Base-by-base conservation (phyloP, 1,284 basidiomycete genomes). In the Xerocomus amazonicus region DNA sequence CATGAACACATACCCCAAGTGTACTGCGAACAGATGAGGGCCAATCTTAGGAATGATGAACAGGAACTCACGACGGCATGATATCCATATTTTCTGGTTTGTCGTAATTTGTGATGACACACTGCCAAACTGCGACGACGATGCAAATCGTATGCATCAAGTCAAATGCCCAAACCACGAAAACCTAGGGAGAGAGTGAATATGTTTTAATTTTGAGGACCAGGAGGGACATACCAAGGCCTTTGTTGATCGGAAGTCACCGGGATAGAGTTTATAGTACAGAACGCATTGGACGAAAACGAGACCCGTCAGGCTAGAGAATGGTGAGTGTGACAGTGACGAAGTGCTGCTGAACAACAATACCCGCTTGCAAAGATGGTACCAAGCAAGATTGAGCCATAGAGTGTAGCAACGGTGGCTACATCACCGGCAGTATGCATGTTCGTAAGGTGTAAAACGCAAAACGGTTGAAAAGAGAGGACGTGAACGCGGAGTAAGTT, bases 181-280 rank as follows among this genome's bases (percentile, higher is more conserved):
- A 54, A 28, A 69, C 67, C 67, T 66, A 23, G 26, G 45, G 35
- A 58, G 13, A 9, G 10, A 12, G 50, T 29, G 42, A 40, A 54
- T 48, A 53, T 29, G 9, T 54, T 50, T 52, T 50, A n/a, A 45
- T 31, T 6, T 44, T 45, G 3, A 51, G 45, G 29, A 48, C 50
- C 54, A 59, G 46, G 3, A 43, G 27, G 9, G 7, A 59, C 66
- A 23, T 14, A 77, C 76, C 61, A 77, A 54, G 13, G 56, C 12
- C 54, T 75, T 78, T 12, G 72, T 61, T 40, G 53, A 46, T 3
- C 41, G 17, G 14, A 45, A 52, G 52, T 78, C 76, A 3, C 51
- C 50, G 0, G 72, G 68, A 56, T 76, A 78, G 27, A 70, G 56
- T 53, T 71, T 77, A 54, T 67, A 73, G 55, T 78, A 78, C 14